Evolutionary conservation across 352 stramenopile genomes (phyloP).

Genomic region (Phytophthora vignae): DNA sequence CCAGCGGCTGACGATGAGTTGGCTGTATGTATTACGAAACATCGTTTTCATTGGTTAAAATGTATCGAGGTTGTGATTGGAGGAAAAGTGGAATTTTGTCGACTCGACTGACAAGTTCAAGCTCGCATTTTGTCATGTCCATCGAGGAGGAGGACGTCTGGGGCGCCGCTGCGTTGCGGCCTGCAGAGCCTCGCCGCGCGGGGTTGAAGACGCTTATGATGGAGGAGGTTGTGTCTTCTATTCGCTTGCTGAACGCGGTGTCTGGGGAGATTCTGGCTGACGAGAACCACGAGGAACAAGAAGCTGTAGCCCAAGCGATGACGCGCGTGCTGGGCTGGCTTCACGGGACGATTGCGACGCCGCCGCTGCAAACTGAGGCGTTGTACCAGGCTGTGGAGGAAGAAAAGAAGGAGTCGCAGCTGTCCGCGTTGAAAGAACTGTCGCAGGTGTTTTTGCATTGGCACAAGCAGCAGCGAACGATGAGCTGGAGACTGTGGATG

Average conservation of each 20-base stretch:
- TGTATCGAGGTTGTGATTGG: neutral
- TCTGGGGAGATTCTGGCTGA: conserved; percentile 9
- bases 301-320: conserved; percentile 17
- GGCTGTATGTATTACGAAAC: neutral
- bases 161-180: neutral
- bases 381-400: conserved; percentile 2
- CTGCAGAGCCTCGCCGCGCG: neutral
- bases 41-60: conserved; percentile 20
- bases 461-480: conserved; percentile 26
- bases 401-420: neutral
- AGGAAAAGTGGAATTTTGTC: conserved; percentile 5
- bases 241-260: conserved; percentile 15
- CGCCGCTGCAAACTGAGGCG: neutral
- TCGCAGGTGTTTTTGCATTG: conserved; percentile 32
- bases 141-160: neutral
- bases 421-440: conserved; percentile 4
- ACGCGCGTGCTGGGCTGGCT: conserved; percentile 24
- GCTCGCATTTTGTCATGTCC: neutral
- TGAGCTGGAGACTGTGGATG: conserved; percentile 36
- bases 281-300: conserved; percentile 16
- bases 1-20: conserved; percentile 8
- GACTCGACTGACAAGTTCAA: conserved; percentile 29
- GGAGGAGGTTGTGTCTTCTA: conserved; percentile 17
- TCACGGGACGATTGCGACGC: conserved; percentile 15
- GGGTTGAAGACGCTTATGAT: conserved; percentile 20